These are phyloP conservation scores for Crithidia sp. DNA, from an alignment of 208 protist species.

Conservation along the genomic window DNA sequence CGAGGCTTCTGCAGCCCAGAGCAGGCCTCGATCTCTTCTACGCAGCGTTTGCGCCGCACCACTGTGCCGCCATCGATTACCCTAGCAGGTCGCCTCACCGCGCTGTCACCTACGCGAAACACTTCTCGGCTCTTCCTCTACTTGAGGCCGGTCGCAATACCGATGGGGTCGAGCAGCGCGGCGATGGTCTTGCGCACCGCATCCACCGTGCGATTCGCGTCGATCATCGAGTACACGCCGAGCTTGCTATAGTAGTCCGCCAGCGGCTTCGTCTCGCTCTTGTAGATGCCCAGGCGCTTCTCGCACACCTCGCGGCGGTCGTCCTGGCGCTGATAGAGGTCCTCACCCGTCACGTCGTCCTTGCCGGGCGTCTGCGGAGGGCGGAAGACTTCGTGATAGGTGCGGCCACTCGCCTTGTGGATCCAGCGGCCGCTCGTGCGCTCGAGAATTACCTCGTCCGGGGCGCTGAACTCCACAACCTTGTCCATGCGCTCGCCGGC, in stretches of 20 bases:
- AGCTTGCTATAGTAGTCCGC: slow-evolving; percentile 78
- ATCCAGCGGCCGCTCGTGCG: slow-evolving; percentile 92
- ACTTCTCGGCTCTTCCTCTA: neutral
- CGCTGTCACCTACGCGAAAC: too few species aligned
- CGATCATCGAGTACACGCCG: slow-evolving; percentile 72
- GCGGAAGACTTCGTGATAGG: slow-evolving; percentile 93
- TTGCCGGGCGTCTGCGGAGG: slow-evolving; percentile 85
- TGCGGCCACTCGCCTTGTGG: slow-evolving; percentile 92
- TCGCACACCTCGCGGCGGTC: slow-evolving; percentile 91
- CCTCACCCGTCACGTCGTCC: slow-evolving; percentile 95
- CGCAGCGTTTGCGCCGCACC: too few species aligned
- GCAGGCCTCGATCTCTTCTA: too few species aligned
- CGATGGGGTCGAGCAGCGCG: slow-evolving; percentile 77
- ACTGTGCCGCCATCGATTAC: too few species aligned
- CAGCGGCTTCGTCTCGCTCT: slow-evolving; percentile 86
- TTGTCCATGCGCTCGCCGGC: slow-evolving; percentile 80
- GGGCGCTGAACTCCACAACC: slow-evolving; percentile 91
- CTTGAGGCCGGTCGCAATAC: slow-evolving; percentile 60
- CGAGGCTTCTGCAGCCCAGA: too few species aligned
- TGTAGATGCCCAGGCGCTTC: slow-evolving; percentile 91
- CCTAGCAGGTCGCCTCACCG: too few species aligned
- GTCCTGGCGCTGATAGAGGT: slow-evolving; percentile 92
- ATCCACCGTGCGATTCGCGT: slow-evolving; percentile 78
- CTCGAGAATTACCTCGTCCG: slow-evolving; percentile 92
- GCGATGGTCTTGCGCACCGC: slow-evolving; percentile 64